Evolutionary conservation across 2,329 filamentous ascomycete genomes (phyloP).

Genomic region (Botrytis paeoniae): DNA sequence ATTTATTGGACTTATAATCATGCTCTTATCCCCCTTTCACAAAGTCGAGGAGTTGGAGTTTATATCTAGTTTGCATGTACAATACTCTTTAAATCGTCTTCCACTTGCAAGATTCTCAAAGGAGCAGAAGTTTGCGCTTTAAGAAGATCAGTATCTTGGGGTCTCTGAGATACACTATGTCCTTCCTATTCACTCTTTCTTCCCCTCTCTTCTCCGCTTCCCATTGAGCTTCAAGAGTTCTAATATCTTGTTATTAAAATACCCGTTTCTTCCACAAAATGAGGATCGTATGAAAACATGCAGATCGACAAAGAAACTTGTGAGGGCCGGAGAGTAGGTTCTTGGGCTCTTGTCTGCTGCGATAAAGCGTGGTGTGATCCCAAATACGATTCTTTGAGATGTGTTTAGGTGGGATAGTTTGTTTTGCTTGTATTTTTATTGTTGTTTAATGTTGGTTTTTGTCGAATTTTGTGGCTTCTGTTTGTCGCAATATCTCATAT

Average conservation of each 20-base stretch:
- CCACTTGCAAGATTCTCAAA: neutral
- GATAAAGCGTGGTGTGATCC: neutral
- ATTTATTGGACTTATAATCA: neutral
- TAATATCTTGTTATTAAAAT: neutral
- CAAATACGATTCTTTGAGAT: neutral
- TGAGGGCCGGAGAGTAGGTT: neutral
- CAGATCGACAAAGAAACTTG: neutral
- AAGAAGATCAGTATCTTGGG: neutral
- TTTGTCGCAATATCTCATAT: neutral
- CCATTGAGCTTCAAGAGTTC: rapidly evolving
- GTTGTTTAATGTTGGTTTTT: neutral
- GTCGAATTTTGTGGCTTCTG: neutral
- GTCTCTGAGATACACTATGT: neutral
- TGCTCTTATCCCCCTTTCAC: neutral
- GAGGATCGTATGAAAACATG: rapidly evolving
- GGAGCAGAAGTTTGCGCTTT: neutral
- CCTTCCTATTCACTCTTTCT: neutral
- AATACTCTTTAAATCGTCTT: neutral
- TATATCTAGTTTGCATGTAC: rapidly evolving
- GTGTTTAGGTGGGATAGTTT: rapidly evolving
- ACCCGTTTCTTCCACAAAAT: rapidly evolving
- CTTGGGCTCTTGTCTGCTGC: neutral
- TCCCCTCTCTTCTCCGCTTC: neutral
- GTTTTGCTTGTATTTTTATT: rapidly evolving
- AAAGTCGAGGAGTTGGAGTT: too few relatives aligned